These are phyloP conservation scores for Dioscorea cayenensis DNA, from an alignment of 116 monocot species.

Conservation along the genomic window DNA sequence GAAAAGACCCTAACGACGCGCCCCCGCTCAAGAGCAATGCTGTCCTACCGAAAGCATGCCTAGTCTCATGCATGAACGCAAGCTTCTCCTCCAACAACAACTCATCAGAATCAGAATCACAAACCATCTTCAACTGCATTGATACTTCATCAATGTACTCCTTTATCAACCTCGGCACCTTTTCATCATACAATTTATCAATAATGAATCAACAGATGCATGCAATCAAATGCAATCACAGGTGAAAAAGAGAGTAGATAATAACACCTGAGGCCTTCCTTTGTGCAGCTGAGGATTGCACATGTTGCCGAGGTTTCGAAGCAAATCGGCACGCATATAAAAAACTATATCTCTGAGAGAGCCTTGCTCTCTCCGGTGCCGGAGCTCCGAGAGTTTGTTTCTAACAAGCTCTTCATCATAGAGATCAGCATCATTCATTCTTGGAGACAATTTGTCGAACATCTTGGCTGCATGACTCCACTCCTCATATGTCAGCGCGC, in stretches of 20 bases:
- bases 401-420: slow-evolving; percentile 88
- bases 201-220: too few species aligned
- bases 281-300: slow-evolving; percentile 87
- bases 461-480: slow-evolving; percentile 89
- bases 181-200: too few species aligned
- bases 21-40: slow-evolving; percentile 90
- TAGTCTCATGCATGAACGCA: slow-evolving; percentile 93
- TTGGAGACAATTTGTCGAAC: slow-evolving; percentile 70
- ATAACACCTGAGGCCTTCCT: slow-evolving; percentile 76
- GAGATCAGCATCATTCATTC: slow-evolving; percentile 49
- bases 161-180: slow-evolving; percentile 87
- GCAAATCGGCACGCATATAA: slow-evolving; percentile 80
- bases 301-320: slow-evolving; percentile 91
- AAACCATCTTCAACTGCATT: slow-evolving; percentile 76
- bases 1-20: slow-evolving; percentile 86
- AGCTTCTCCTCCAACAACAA: slow-evolving; percentile 89
- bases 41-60: slow-evolving; percentile 92
- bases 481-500: slow-evolving; percentile 87
- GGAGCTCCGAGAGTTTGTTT: slow-evolving; percentile 81
- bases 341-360: slow-evolving; percentile 91
- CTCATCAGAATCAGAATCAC: slow-evolving; percentile 79
- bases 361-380: slow-evolving; percentile 61
- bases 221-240: neutral
- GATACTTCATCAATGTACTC: slow-evolving; percentile 96
- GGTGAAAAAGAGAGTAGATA: neutral